These are phyloP conservation scores for Debaryomyces maramus DNA, from an alignment of 805 yeast genomes.

Conservation along the genomic window DNA sequence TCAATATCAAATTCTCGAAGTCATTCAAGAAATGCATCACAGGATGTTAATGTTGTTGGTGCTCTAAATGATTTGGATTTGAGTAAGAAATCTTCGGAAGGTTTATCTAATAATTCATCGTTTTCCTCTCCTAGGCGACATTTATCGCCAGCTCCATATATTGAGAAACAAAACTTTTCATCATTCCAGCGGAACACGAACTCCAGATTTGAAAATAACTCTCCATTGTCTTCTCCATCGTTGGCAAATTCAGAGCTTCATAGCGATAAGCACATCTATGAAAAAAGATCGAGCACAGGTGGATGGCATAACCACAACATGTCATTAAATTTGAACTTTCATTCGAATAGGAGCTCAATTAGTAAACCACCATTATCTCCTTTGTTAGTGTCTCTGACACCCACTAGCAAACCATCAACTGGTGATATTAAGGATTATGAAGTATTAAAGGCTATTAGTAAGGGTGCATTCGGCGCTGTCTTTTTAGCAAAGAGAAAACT, in stretches of 20 bases:
- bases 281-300: constrained; percentile 21
- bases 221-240: constrained; percentile 49
- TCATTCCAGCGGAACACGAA: constrained; percentile 56
- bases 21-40: constrained; percentile 16
- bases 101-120: constrained; percentile 22
- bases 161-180: constrained; percentile 54
- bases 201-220: constrained; percentile 15
- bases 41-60: constrained; percentile 19
- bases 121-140: constrained; percentile 56
- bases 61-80: constrained; percentile 30
- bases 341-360: constrained; percentile 8
- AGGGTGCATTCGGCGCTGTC: constrained; percentile 97
- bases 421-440: constrained; percentile 83
- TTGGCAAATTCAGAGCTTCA: constrained; percentile 10
- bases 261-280: constrained; percentile 7
- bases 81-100: constrained; percentile 22
- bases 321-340: constrained; percentile 6
- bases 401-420: constrained; percentile 48
- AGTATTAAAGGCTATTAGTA: constrained; percentile 86
- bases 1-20: constrained; percentile 6
- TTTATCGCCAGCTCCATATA: constrained; percentile 52
- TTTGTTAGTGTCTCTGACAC: constrained; percentile 64
- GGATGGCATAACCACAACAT: constrained; percentile 10
- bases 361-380: constrained; percentile 77
- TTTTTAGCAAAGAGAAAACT: constrained; percentile 77